These are phyloP conservation scores for Pseudopithomyces maydicus DNA, from an alignment of 2,329 filamentous ascomycete genomes.

Conservation along the genomic window DNA sequence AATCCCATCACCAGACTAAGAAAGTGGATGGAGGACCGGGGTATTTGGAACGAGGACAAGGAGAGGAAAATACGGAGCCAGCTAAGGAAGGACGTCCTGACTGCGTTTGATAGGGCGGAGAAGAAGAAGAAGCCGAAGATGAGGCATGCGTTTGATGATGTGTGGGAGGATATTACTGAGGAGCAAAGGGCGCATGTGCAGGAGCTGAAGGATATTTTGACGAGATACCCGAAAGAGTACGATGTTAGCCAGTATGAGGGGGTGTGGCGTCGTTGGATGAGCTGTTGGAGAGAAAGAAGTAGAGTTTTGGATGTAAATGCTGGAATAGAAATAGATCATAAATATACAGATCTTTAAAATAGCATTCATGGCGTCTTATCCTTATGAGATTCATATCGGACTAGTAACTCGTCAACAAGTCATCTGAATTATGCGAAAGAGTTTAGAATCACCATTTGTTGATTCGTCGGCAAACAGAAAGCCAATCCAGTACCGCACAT, in stretches of 20 bases:
- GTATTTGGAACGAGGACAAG: slow-evolving; percentile 81
- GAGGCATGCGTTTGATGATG: slow-evolving; percentile 77
- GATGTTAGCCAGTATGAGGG: slow-evolving; percentile 78
- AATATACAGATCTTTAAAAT: too few relatives aligned
- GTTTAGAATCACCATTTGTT: too few relatives aligned
- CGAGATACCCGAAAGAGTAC: slow-evolving; percentile 91
- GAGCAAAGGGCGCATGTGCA: slow-evolving; percentile 77
- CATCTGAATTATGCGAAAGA: too few relatives aligned
- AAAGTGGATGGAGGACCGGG: slow-evolving; percentile 87
- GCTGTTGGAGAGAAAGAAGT: slow-evolving; percentile 26
- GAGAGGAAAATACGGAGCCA: slow-evolving; percentile 74
- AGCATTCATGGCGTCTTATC: too few relatives aligned
- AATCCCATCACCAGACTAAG: slow-evolving; percentile 84
- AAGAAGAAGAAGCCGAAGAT: slow-evolving; percentile 79
- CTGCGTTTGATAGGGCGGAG: slow-evolving; percentile 83
- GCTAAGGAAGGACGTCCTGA: slow-evolving; percentile 75
- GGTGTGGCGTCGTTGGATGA: slow-evolving; percentile 68
- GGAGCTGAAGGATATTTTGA: slow-evolving; percentile 76
- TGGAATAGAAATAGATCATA: too few relatives aligned
- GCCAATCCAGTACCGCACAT: too few relatives aligned
- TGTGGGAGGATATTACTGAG: slow-evolving; percentile 86
- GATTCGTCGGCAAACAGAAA: too few relatives aligned
- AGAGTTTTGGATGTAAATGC: not conserved
- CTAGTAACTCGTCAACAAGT: too few relatives aligned
- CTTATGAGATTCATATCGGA: too few relatives aligned